Evolutionary conservation across 2,329 filamentous ascomycete species (phyloP).

Genomic region (Fusarium sororula): DNA sequence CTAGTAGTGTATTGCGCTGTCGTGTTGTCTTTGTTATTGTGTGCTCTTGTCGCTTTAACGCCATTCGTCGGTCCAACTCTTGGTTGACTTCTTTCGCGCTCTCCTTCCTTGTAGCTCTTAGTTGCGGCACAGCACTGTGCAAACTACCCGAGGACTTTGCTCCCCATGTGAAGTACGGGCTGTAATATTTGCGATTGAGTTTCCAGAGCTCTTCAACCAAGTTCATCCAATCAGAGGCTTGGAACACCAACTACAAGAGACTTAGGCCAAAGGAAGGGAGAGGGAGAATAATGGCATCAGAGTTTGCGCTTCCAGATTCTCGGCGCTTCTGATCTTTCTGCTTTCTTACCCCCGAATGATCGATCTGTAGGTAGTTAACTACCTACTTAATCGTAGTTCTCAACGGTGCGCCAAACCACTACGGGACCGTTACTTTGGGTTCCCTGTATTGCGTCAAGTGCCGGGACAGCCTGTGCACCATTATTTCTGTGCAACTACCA

Average conservation of each 20-base stretch:
- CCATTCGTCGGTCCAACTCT: conserved; percentile 26
- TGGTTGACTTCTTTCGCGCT: conserved; percentile 23
- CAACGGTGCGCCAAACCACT: conserved; percentile 33
- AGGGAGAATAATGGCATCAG: conserved; percentile 22
- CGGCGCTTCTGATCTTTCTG: conserved; percentile 17
- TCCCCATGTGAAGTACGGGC: not conserved
- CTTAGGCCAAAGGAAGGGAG: not conserved
- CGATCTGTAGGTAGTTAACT: not conserved
- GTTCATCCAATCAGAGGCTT: conserved; percentile 19
- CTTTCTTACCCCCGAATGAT: conserved; percentile 7
- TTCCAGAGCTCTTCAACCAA: conserved; percentile 3
- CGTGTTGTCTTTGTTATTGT: conserved; percentile 38
- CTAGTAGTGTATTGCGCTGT: conserved; percentile 38
- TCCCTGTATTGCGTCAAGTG: conserved; percentile 29
- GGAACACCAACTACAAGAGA: conserved; percentile 21
- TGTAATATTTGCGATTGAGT: conserved; percentile 10
- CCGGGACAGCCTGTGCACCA: conserved; percentile 29
- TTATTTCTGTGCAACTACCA: conserved; percentile 35
- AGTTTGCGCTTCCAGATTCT: conserved; percentile 36
- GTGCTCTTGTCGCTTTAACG: conserved; percentile 32
- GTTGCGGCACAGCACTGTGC: conserved; percentile 40
- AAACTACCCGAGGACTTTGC: conserved; percentile 31
- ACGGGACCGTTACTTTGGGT: conserved; percentile 31
- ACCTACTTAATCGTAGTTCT: conserved; percentile 9
- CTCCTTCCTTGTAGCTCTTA: conserved; percentile 34